Evolutionary conservation across 2,329 filamentous ascomycete species (phyloP), one percentile per base, ranked within the genome.

Genomic region (Neofusicoccum parvum): DNA sequence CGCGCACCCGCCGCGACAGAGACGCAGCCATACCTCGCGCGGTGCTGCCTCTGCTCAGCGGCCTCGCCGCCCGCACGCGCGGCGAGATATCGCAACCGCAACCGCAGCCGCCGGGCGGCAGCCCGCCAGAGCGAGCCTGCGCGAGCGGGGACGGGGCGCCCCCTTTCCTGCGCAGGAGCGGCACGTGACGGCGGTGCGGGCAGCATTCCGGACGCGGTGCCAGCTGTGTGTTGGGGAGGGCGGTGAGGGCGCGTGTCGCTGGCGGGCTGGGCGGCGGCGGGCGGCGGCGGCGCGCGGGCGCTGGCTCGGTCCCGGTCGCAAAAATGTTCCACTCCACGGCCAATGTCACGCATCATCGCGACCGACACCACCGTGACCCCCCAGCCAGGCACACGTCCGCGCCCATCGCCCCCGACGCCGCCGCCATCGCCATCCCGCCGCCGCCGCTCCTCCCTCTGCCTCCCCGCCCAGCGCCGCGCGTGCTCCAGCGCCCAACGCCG

Each of bases 271-370:
- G 27, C 27, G 7, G 46, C 46, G 46, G 46, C 27, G 27, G 49
- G 49, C 49, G 49, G 49, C 27, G 49, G 27, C 23, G 48, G 50
- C 50, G 34, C 48, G 50, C 27, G 50, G 15, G 32, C 34, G 50
- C 48, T 50, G 50, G 50, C 50, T n/a, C 9, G 46, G 20, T 15
- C 43, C 32, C 56, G 56, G 56, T 32, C 56, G 56, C 56, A 60
- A 60, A 45, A 60, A 48, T 59, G 23, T 34, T 59, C 54, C 53
- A 56, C 53, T 56, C 53, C 15, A 39, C 41, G 20, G 54, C 54
- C 23, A 32, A 32, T 45, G 56, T 48, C 56, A 60, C 56, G 56
- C 50, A 60, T 60, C 50, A 60, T 60, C 56, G 56, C 56, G 56
- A 53, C 43, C 14, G 14, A 9, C 14, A 17, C 17, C 43, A 60